Percentiles rank a stretch among this genome's conserved stretches.
These are phyloP conservation scores for Epichloe festucae DNA, from an alignment of 2,329 filamentous ascomycete genomes.

Conservation along the genomic window DNA sequence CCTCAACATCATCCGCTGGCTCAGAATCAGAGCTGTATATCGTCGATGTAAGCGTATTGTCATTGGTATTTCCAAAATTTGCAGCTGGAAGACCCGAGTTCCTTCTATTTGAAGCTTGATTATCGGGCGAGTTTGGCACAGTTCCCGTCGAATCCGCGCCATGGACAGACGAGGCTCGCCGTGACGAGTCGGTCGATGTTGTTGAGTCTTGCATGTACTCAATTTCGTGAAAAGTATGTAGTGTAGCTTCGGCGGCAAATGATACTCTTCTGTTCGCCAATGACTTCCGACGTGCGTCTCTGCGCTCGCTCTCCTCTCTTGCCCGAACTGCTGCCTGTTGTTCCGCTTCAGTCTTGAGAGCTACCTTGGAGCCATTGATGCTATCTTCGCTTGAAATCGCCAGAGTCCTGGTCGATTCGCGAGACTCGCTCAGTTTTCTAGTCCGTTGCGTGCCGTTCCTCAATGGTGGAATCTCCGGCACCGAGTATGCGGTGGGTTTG, in stretches of 20 bases:
- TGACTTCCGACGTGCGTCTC: conserved; percentile 84
- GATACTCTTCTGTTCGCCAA: conserved; percentile 88
- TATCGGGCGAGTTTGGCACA: conserved; percentile 45
- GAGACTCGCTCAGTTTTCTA: neutral
- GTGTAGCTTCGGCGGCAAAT: conserved; percentile 90
- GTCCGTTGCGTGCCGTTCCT: conserved; percentile 24
- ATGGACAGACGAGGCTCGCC: conserved; percentile 51
- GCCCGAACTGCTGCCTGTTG: conserved; percentile 57
- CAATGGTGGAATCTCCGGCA: conserved; percentile 53
- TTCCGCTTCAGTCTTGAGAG: conserved; percentile 55
- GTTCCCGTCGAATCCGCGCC: conserved; percentile 24
- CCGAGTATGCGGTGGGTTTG: conserved; percentile 61
- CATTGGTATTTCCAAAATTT: conserved; percentile 52
- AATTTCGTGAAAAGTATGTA: conserved; percentile 93
- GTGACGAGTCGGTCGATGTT: conserved; percentile 62
- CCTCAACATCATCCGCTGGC: conserved; percentile 39
- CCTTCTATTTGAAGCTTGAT: conserved; percentile 49
- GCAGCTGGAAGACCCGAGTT: conserved; percentile 55
- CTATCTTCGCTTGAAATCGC: conserved; percentile 12
- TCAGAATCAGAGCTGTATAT: conserved; percentile 60
- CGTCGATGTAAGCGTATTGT: conserved; percentile 61
- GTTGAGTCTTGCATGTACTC: conserved; percentile 83
- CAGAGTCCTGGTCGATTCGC: conserved; percentile 6
- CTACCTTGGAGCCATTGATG: conserved; percentile 41
- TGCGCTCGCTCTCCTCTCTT: conserved; percentile 58